These are phyloP conservation scores for Fusarium brachygibbosum DNA, from an alignment of 2,329 filamentous ascomycete genomes.

Conservation along the genomic window DNA sequence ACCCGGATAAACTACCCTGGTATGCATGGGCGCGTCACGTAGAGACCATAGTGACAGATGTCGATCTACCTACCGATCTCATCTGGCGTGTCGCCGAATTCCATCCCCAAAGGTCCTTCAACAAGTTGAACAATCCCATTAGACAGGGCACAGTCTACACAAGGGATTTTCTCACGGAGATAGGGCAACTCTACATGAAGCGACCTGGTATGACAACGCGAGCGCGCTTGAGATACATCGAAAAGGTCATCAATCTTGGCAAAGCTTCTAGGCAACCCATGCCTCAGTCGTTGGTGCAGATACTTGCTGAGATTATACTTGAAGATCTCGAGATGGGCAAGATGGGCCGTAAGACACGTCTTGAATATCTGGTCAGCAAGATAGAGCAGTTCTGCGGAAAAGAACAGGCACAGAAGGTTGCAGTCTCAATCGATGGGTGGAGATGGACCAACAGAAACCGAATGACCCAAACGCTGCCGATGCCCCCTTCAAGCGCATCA, in stretches of 20 bases:
- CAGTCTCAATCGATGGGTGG: constrained; percentile 41
- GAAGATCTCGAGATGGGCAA: constrained; percentile 54
- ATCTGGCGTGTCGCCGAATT: constrained; percentile 52
- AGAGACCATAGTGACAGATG: constrained; percentile 53
- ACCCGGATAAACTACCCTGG: constrained; percentile 51
- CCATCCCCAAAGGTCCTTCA: constrained; percentile 8
- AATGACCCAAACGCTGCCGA: background rate
- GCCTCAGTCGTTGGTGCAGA: constrained; percentile 48
- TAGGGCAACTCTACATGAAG: constrained; percentile 51
- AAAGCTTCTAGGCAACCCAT: constrained; percentile 41
- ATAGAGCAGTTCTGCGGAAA: constrained; percentile 47
- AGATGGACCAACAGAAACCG: constrained; percentile 38
- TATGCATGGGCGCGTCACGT: constrained; percentile 52
- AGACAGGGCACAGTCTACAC: constrained; percentile 16
- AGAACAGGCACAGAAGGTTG: constrained; percentile 33
- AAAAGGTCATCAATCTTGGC: constrained; percentile 47
- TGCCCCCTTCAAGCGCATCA: background rate
- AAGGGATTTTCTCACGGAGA: constrained; percentile 49
- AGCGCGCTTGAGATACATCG: constrained; percentile 50
- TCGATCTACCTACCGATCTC: constrained; percentile 36
- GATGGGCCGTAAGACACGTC: constrained; percentile 51
- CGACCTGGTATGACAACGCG: constrained; percentile 49
- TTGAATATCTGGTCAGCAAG: constrained; percentile 52
- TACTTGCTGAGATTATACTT: constrained; percentile 48
- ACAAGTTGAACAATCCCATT: constrained; percentile 5